These are phyloP conservation scores for Malus sylvestris DNA, from an alignment of 306 rosid genomes.

Conservation along the genomic window DNA sequence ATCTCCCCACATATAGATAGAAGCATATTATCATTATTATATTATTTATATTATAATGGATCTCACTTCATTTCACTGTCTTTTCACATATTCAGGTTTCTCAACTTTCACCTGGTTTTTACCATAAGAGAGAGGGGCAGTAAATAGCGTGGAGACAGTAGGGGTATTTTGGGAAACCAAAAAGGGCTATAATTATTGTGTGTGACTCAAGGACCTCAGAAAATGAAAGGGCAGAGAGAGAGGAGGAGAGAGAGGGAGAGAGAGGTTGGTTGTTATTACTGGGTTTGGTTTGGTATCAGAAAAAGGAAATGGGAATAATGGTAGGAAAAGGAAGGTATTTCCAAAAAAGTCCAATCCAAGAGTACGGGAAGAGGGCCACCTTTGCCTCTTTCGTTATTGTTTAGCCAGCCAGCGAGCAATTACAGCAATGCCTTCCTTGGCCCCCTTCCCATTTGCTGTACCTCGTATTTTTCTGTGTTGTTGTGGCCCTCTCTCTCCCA, in stretches of 20 bases:
- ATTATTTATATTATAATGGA: no score
- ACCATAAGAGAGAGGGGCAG: constrained; percentile 22
- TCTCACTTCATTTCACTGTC: background rate
- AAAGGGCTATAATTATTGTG: background rate
- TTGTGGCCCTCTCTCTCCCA: constrained; percentile 16
- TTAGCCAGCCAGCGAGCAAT: constrained; percentile 20
- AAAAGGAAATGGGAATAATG: constrained; percentile 53
- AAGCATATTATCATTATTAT: no score
- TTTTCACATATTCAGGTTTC: background rate
- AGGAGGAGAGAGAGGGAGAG: background rate
- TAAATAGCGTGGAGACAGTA: background rate
- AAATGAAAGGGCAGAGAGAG: background rate
- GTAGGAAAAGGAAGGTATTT: constrained; percentile 57
- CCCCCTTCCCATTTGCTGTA: constrained; percentile 32
- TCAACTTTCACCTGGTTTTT: constrained; percentile 27
- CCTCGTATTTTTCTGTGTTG: constrained; percentile 58
- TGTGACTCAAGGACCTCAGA: background rate
- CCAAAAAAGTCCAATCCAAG: constrained; percentile 90
- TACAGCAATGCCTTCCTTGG: constrained; percentile 10
- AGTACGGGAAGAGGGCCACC: constrained; percentile 91
- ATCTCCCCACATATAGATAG: no score
- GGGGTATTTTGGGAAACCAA: constrained; percentile 34
- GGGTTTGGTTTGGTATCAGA: constrained; percentile 31
- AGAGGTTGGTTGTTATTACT: background rate
- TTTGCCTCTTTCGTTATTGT: constrained; percentile 56